phyloP scores from a whole-genome alignment of 2,329 filamentous ascomycete genomes.

The Hymenoscyphus linearis region DNA sequence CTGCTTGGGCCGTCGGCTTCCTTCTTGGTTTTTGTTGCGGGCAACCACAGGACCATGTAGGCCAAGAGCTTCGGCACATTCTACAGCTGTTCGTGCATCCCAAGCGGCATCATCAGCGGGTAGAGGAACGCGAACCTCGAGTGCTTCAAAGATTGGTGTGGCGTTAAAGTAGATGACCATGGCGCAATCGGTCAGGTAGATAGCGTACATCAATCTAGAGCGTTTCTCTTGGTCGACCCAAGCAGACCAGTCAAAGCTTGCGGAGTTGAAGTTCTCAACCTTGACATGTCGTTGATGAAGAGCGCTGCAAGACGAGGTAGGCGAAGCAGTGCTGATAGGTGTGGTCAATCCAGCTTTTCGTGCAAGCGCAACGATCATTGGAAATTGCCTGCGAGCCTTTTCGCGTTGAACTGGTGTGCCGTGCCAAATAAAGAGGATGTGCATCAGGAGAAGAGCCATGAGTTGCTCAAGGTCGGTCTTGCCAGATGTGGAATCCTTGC shows the following conservation, averaged over 20 bases:
- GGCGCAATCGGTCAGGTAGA: slow-evolving; percentile 59
- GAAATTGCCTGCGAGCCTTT: slow-evolving; percentile 54
- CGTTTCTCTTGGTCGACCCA: slow-evolving; percentile 71
- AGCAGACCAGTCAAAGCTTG: slow-evolving; percentile 56
- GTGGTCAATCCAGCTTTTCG: slow-evolving; percentile 52
- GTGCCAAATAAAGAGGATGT: slow-evolving; percentile 63
- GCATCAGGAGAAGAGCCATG: slow-evolving; percentile 59
- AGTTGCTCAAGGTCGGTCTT: slow-evolving; percentile 57
- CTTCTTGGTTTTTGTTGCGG: slow-evolving; percentile 51
- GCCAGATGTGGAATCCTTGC: slow-evolving; percentile 34
- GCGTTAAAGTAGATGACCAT: slow-evolving; percentile 68
- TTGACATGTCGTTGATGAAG: slow-evolving; percentile 54
- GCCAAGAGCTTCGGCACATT: slow-evolving; percentile 62
- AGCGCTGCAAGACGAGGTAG: slow-evolving; percentile 48
- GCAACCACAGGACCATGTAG: slow-evolving; percentile 54
- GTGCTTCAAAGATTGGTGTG: slow-evolving; percentile 55
- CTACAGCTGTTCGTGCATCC: slow-evolving; percentile 55
- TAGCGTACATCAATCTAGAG: slow-evolving; percentile 57
- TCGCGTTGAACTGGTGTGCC: slow-evolving; percentile 62
- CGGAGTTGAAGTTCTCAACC: slow-evolving; percentile 41
- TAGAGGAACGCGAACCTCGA: slow-evolving; percentile 62
- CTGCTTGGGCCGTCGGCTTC: slow-evolving; percentile 59
- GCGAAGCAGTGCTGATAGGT: slow-evolving; percentile 32
- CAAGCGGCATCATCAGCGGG: slow-evolving; percentile 69
- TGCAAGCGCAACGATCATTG: slow-evolving; percentile 50